Base-by-base conservation (phyloP, 345 rosid species). In the Microcos paniculata region DNA sequence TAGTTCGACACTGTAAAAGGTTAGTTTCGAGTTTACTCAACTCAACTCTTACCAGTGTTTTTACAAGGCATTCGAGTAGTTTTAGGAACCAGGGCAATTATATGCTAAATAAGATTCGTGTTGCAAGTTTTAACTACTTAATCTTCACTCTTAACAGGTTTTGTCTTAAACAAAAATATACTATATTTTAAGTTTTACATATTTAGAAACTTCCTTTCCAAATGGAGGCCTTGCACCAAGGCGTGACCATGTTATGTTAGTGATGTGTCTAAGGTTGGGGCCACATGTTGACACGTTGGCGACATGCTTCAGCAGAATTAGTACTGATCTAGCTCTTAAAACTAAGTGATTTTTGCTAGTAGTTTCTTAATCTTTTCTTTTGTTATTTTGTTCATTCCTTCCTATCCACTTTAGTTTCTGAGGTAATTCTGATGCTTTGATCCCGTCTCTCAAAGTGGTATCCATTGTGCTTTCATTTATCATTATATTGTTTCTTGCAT, bases 251-350 rank as follows among this genome's bases (percentile, higher is more conserved):
- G 45, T 23, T 19, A 46, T 45, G 35, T 18, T 19, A 64, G 49
- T 62, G 56, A 64, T 52, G 72, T 71, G 76, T 62, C 72, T 11
- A n/a, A 18, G 15, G 11, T n/a, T 55, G 52, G 58, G 31, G 73
- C 71, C 76, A 13, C 28, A 51, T 35, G 38, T 63, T 68, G 72
- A 77, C 81, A 77, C 76, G 74, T 70, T 57, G 74, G 53, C 7
- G 71, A 66, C 80, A 78, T 78, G 74, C 81, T 68, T 31, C 35
- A 23, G 57, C 13, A 23, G 42, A 8, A 38, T 18, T 18, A 19
- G 19, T 69, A 13, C 35, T 38, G 33, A 62, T 62, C 14, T 10
- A 6, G 8, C 18, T 14, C 42, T 16, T 62, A 40, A 62, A 30
- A 59, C 26, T 30, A 23, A 3, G 40, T 35, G n/a, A 35, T 13